These are phyloP conservation scores for Baorangia bicolor DNA, from an alignment of 768 basidiomycete species.

Conservation along the genomic window DNA sequence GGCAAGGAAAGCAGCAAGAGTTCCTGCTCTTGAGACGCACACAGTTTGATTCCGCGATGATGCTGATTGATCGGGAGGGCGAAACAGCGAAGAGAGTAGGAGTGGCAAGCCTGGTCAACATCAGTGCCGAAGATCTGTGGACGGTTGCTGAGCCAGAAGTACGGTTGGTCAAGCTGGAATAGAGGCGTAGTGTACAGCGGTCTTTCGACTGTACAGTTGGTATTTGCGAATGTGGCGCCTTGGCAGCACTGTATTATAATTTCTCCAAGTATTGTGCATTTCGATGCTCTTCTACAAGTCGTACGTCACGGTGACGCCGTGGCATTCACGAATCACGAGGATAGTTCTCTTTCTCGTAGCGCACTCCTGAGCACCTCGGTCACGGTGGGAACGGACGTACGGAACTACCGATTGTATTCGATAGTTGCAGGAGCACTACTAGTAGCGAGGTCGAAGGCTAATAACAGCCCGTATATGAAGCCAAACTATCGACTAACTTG, in stretches of 20 bases:
- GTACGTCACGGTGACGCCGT: no score
- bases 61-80: background rate
- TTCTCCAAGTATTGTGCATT: background rate
- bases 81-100: background rate
- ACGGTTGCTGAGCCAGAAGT: background rate
- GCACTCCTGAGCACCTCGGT: no score
- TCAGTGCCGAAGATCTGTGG: background rate
- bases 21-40: slow-evolving; percentile 1
- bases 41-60: background rate
- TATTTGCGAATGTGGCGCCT: no score
- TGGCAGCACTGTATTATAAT: background rate
- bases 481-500: no score
- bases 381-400: no score
- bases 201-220: background rate
- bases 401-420: no score
- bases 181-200: background rate
- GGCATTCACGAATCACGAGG: no score
- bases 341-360: no score
- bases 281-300: no score
- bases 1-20: background rate
- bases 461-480: no score
- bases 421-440: no score
- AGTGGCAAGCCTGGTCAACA: background rate
- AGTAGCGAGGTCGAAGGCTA: no score
- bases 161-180: background rate